Conservation (phyloP, 495 filamentous ascomycete species). For the Penicillium diatomitis region DNA sequence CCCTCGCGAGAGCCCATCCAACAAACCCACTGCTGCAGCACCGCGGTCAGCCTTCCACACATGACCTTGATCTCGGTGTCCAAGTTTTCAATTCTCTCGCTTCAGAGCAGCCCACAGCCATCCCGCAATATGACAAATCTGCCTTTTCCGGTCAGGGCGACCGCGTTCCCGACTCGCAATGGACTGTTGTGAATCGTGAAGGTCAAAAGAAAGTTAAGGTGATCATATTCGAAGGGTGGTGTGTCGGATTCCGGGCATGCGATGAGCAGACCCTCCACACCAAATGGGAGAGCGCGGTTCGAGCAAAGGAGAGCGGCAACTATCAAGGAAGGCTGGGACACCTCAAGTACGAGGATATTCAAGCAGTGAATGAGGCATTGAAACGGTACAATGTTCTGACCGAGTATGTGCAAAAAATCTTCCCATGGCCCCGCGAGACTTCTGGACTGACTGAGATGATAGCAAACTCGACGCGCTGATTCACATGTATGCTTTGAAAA, state of each 20-base stretch:
- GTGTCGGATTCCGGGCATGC: slow-evolving; percentile 73
- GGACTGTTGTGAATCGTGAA: slow-evolving; percentile 53
- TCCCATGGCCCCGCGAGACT: background rate
- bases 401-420: slow-evolving; percentile 31
- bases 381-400: slow-evolving; percentile 64
- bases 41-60: slow-evolving; percentile 78
- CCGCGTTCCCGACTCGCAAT: slow-evolving; percentile 49
- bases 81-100: slow-evolving; percentile 55
- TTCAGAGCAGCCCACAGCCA: slow-evolving; percentile 39
- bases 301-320: slow-evolving; percentile 29
- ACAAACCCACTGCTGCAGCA: slow-evolving; percentile 70
- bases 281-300: slow-evolving; percentile 48
- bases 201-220: slow-evolving; percentile 41
- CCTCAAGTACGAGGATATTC: slow-evolving; percentile 57
- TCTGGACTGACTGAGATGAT: slow-evolving; percentile 6
- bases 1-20: slow-evolving; percentile 51
- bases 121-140: slow-evolving; percentile 81
- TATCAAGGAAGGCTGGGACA: slow-evolving; percentile 43
- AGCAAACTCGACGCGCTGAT: slow-evolving; percentile 71
- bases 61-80: slow-evolving; percentile 61
- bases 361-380: slow-evolving; percentile 64
- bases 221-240: slow-evolving; percentile 87
- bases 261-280: slow-evolving; percentile 40
- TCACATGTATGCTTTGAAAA: slow-evolving; percentile 52
- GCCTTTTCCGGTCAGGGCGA: slow-evolving; percentile 71